These are phyloP conservation scores for Chaetothyriales sp. DNA, from an alignment of 2,329 filamentous ascomycete species.

Conservation along the genomic window DNA sequence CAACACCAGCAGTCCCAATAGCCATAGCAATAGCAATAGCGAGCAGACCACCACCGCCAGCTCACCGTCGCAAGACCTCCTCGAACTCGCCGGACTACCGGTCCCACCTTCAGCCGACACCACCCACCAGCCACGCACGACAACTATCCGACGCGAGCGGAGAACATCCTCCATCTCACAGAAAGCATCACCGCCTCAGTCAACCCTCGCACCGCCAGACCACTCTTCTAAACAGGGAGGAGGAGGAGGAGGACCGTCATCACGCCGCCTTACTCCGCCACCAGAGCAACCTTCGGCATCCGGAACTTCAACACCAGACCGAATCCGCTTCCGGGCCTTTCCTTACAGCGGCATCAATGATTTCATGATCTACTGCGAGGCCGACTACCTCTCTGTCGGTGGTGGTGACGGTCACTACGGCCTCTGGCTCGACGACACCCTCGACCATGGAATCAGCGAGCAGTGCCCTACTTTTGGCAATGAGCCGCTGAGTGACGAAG, in stretches of 20 bases:
- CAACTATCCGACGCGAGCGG: conserved; percentile 35
- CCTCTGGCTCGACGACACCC: conserved; percentile 75
- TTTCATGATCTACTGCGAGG: conserved; percentile 88
- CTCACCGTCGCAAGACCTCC: conserved; percentile 23
- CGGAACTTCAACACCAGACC: conserved; percentile 47
- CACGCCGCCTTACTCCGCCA: not conserved
- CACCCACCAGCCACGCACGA: conserved; percentile 45
- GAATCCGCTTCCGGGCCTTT: conserved; percentile 90
- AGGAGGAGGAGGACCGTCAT: too few species aligned
- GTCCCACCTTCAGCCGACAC: conserved; percentile 56
- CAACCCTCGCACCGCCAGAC: not conserved
- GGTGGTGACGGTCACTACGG: conserved; percentile 85
- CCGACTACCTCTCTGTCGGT: conserved; percentile 69
- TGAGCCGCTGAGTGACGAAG: conserved; percentile 81
- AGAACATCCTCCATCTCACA: conserved; percentile 22
- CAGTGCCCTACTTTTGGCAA: conserved; percentile 87
- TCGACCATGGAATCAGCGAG: conserved; percentile 71
- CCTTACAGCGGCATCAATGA: conserved; percentile 93
- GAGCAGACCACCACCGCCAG: not conserved
- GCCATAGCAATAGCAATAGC: not conserved
- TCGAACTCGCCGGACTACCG: conserved; percentile 43
- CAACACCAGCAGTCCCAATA: conserved; percentile 6
- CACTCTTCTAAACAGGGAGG: not conserved
- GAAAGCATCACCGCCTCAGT: conserved; percentile 15
- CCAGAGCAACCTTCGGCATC: conserved; percentile 5